A percentile compares a stretch with the other conserved stretches of the same genome.
phyloP scores from a whole-genome alignment of 495 filamentous ascomycete genomes.

The Haplographium delicatum region DNA sequence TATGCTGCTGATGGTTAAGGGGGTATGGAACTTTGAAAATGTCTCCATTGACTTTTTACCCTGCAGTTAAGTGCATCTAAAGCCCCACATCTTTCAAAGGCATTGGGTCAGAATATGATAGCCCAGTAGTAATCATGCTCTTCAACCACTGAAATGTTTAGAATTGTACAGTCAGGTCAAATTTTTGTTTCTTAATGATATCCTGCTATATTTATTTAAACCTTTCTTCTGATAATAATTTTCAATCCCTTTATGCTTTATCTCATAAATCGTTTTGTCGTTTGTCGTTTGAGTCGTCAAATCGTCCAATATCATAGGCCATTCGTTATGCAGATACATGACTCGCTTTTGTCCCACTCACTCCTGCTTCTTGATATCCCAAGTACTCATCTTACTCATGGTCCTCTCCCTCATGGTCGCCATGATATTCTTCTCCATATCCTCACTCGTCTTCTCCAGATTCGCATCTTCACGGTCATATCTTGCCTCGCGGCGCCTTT shows the following conservation, averaged over 20 bases:
- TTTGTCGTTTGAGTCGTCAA: slow-evolving; percentile 6
- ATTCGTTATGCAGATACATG: background rate
- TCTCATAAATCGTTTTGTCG: slow-evolving; percentile 4
- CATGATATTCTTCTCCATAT: slow-evolving; percentile 50
- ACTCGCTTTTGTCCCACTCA: background rate
- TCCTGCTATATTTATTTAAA: too few relatives aligned
- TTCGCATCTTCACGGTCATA: slow-evolving; percentile 42
- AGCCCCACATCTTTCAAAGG: too few relatives aligned
- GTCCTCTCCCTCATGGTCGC: slow-evolving; percentile 47
- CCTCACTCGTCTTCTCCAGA: slow-evolving; percentile 45
- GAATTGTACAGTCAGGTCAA: too few relatives aligned
- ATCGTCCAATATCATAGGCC: slow-evolving; percentile 3
- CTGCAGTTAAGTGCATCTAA: too few relatives aligned
- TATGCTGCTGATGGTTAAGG: too few relatives aligned
- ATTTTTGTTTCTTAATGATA: too few relatives aligned
- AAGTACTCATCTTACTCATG: slow-evolving; percentile 45
- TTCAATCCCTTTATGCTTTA: too few relatives aligned
- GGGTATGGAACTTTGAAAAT: background rate
- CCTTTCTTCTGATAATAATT: too few relatives aligned
- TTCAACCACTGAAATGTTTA: too few relatives aligned
- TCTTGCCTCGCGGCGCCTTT: slow-evolving; percentile 36
- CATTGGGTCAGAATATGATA: too few relatives aligned
- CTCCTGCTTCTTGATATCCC: slow-evolving; percentile 23
- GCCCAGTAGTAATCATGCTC: too few relatives aligned
- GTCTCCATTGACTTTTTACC: too few relatives aligned